Conservation (phyloP, 345 rosid species). For the Acer campestre region DNA sequence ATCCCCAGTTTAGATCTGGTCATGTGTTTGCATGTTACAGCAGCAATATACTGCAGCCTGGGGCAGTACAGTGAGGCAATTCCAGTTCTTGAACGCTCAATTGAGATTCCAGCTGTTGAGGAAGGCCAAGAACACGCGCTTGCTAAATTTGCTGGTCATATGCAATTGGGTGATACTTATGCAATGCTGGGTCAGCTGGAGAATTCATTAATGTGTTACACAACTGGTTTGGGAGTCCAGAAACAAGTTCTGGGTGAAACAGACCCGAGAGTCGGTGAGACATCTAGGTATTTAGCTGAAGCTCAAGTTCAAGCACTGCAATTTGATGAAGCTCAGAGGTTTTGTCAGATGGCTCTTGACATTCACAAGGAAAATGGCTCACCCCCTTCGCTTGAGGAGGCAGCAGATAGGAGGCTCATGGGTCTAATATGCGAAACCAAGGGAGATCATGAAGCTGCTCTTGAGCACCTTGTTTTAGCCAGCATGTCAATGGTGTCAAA, state of each 20-base stretch:
- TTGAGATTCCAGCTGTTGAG: slow-evolving; percentile 66
- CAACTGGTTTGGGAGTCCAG: slow-evolving; percentile 71
- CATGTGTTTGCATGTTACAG: slow-evolving; percentile 84
- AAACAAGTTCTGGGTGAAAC: slow-evolving; percentile 75
- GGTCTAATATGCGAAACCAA: slow-evolving; percentile 89
- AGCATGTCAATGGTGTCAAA: slow-evolving; percentile 88
- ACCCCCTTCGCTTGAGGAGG: slow-evolving; percentile 79
- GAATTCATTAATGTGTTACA: slow-evolving; percentile 68
- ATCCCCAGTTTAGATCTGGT: slow-evolving; percentile 70
- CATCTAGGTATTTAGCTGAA: slow-evolving; percentile 81
- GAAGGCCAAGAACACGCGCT: slow-evolving; percentile 82
- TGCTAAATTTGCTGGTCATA: slow-evolving; percentile 85
- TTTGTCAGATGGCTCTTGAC: slow-evolving; percentile 75
- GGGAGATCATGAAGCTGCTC: slow-evolving; percentile 82
- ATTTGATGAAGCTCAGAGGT: slow-evolving; percentile 70
- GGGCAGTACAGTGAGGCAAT: slow-evolving; percentile 76
- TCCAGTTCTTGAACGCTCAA: slow-evolving; percentile 73
- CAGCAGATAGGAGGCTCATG: slow-evolving; percentile 89
- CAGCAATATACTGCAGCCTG: slow-evolving; percentile 81
- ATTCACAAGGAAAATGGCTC: slow-evolving; percentile 64
- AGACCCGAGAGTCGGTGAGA: slow-evolving; percentile 82
- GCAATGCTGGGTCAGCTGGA: slow-evolving; percentile 89
- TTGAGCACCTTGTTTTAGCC: slow-evolving; percentile 89
- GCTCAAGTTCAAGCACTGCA: slow-evolving; percentile 87
- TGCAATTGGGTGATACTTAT: slow-evolving; percentile 95